A percentile compares a stretch with the other conserved stretches of the same genome.
phyloP scores from a whole-genome alignment of 768 basidiomycete genomes.

The Leccinum aurantiacum region DNA sequence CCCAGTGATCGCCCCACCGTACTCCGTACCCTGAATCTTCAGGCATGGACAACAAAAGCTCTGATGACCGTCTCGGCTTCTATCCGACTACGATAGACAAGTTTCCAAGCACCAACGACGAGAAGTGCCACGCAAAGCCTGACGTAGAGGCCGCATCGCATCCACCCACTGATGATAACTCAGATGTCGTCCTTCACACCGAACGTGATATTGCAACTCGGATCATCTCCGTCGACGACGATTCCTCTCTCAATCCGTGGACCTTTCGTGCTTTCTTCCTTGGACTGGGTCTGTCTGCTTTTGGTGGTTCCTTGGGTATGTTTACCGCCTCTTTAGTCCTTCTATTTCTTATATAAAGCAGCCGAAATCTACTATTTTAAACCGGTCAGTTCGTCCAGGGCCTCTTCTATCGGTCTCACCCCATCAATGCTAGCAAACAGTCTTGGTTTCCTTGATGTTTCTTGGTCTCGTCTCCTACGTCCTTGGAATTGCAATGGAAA shows the following conservation, averaged over 20 bases:
- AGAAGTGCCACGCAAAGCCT: slow-evolving; percentile 23
- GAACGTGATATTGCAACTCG: slow-evolving; percentile 49
- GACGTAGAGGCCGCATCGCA: slow-evolving; percentile 32
- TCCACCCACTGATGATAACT: slow-evolving; percentile 6
- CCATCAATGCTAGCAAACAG: slow-evolving; percentile 43
- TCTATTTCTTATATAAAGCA: slow-evolving; percentile 18
- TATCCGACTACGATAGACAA: not conserved
- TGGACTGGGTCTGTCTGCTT: not conserved
- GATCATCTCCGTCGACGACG: slow-evolving; percentile 28
- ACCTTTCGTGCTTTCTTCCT: not conserved
- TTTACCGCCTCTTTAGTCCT: not conserved
- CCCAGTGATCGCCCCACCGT: not conserved
- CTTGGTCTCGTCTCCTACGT: slow-evolving; percentile 50
- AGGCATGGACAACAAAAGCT: slow-evolving; percentile 6
- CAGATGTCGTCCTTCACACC: slow-evolving; percentile 33
- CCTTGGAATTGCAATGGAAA: slow-evolving; percentile 47
- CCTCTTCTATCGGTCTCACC: not conserved
- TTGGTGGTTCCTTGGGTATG: not conserved
- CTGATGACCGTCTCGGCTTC: not conserved
- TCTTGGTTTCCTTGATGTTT: slow-evolving; percentile 53
- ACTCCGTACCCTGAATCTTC: not conserved
- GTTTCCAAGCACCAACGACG: not conserved
- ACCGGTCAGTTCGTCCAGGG: slow-evolving; percentile 35
- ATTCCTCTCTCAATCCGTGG: not conserved
- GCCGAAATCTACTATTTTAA: slow-evolving; percentile 65